A percentile compares a stretch with the other conserved stretches of the same genome.
These are phyloP conservation scores for Colletotrichum phormii DNA, from an alignment of 2,329 filamentous ascomycete species.

Conservation along the genomic window DNA sequence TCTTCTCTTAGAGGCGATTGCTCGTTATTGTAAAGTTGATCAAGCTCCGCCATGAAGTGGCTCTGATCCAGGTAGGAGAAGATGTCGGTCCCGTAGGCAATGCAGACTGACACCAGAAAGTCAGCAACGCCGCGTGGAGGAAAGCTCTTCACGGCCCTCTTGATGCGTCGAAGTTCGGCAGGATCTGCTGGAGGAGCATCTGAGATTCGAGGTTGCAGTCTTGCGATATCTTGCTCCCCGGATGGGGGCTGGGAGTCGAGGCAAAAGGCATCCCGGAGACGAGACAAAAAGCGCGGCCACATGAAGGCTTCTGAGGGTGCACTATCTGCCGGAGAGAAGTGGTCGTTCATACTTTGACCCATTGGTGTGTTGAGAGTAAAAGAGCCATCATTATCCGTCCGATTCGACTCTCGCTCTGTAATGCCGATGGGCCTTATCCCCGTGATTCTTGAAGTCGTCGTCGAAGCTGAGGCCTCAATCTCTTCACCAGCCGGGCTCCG, in stretches of 20 bases:
- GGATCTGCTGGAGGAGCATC: conserved; percentile 30
- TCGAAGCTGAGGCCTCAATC: background rate
- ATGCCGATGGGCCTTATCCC: background rate
- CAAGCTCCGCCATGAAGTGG: conserved; percentile 40
- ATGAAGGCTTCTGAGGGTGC: conserved; percentile 39
- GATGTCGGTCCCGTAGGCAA: conserved; percentile 42
- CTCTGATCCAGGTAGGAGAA: conserved; percentile 47
- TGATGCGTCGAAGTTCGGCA: conserved; percentile 39
- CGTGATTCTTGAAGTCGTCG: background rate
- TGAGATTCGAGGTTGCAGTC: conserved; percentile 38
- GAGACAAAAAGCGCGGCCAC: conserved; percentile 44
- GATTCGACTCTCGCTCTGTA: background rate
- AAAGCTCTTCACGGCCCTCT: conserved; percentile 40
- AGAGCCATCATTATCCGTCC: background rate
- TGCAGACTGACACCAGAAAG: conserved; percentile 45
- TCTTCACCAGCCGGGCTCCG: background rate
- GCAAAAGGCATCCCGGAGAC: conserved; percentile 43
- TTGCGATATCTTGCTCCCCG: conserved; percentile 39
- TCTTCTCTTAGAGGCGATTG: conserved; percentile 39
- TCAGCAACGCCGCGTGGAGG: conserved; percentile 43
- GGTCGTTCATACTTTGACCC: background rate
- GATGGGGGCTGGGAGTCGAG: conserved; percentile 38
- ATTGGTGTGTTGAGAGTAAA: background rate
- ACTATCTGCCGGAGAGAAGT: conserved; percentile 31
- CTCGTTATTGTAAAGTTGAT: conserved; percentile 41